Base-by-base conservation (phyloP, 805 yeast species). In the Metschnikowia dekortorum region DNA sequence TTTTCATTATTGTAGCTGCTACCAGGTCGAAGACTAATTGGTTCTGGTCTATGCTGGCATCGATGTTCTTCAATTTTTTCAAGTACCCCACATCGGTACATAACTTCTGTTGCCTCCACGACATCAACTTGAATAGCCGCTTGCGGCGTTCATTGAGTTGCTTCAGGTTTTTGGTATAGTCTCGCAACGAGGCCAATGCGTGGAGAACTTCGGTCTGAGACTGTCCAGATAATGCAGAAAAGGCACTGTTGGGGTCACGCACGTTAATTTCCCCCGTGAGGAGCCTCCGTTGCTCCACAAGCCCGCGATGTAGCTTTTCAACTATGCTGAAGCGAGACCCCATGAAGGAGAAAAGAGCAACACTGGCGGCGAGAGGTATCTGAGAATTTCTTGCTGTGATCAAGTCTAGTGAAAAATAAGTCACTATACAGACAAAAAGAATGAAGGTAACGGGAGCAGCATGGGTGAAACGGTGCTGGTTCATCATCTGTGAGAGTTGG, bases 71-170 rank as follows among this genome's bases (percentile, higher is more conserved):
- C 45, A 87, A 64, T 56, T 86, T 82, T 18, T 70, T 66, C 30
- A 75, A 53, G 68, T 87, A 83, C 0, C 85, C 84, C 0, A 79
- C 71, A 26, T 74, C 66, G 9, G 69, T 71, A 26, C 82, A 81
- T 32, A 81, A 62, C 11, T 73, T 66, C 59, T 83, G 87, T 54
- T 84, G 89, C 47, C 78, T 67, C 72, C 78, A 73, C 4, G 78
- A 61, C 78, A 84, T 69, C 55, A 72, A 57, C 53, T 74, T 75
- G 62, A 71, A 75, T 36, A 76, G 60, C 18, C 66, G 63, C 30
- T 75, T 64, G 46, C 79, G 69, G 44, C 75, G 63, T 44, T 76
- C 78, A 53, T 79, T 81, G 73, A 76, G 66, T 3, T 62, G 62
- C 37, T 69, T 65, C 5, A 77, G 67, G 39, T 73, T 68, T 1